phyloP scores from a whole-genome alignment of 176 grass and related monocot species.

The Phoenix dactylifera region DNA sequence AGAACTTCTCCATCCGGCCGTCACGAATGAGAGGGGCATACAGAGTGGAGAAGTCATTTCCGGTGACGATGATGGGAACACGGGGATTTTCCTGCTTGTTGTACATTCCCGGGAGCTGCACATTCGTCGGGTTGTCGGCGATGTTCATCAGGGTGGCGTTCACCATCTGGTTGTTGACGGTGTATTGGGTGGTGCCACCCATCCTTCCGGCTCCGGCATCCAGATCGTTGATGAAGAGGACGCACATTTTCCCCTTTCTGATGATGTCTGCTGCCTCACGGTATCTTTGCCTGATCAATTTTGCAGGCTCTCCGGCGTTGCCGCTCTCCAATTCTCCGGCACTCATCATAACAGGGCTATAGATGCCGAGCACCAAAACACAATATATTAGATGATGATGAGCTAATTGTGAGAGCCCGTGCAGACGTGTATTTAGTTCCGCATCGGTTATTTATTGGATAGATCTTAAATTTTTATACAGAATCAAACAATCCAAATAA shows the following conservation, averaged over 20 bases:
- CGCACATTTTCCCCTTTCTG: slow-evolving; percentile 21
- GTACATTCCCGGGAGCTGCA: slow-evolving; percentile 25
- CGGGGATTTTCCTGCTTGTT: slow-evolving; percentile 24
- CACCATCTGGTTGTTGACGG: slow-evolving; percentile 27
- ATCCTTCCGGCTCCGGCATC: slow-evolving; percentile 15
- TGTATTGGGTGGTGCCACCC: slow-evolving; percentile 20
- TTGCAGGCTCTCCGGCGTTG: slow-evolving; percentile 19
- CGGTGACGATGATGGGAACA: slow-evolving; percentile 15
- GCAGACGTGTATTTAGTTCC: too few species aligned
- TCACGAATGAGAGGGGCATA: slow-evolving; percentile 21
- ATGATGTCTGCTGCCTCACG: slow-evolving; percentile 18
- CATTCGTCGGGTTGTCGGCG: slow-evolving; percentile 25
- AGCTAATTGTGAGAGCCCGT: too few species aligned
- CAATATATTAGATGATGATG: too few species aligned
- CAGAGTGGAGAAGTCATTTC: slow-evolving; percentile 21
- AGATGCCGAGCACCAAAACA: too few species aligned
- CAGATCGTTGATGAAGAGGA: slow-evolving; percentile 28
- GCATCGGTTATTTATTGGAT: too few species aligned
- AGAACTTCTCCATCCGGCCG: slow-evolving; percentile 22
- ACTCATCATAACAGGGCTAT: slow-evolving; percentile 20
- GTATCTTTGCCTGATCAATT: slow-evolving; percentile 19
- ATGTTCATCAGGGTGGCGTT: slow-evolving; percentile 29
- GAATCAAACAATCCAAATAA: too few species aligned
- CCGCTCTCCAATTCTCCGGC: slow-evolving; percentile 23
- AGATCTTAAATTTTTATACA: too few species aligned